Evolutionary conservation across 139 green algal species (phyloP).

Genomic region (Choricystis sp.): DNA sequence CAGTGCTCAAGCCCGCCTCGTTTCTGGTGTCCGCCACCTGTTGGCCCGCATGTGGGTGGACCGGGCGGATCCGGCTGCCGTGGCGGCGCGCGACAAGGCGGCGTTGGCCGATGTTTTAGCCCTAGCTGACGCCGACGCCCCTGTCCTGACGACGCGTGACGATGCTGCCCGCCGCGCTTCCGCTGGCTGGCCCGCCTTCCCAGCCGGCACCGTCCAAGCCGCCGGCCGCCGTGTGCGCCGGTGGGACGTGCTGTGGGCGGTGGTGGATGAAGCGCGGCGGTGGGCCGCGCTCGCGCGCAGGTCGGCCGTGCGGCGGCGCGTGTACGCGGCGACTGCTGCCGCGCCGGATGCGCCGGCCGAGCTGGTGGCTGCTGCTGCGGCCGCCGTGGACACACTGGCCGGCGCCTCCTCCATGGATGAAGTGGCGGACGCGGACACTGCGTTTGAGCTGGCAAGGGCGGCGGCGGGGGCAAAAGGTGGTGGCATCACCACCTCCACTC

Average conservation of each 20-base stretch:
- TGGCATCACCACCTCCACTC: neutral
- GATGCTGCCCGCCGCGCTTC: neutral
- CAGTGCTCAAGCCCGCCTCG: neutral
- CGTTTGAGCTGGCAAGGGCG: slow-evolving; percentile 11
- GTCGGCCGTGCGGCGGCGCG: neutral
- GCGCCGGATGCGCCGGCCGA: slow-evolving; percentile 8
- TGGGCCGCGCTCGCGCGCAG: slow-evolving; percentile 18
- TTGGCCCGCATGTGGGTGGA: neutral
- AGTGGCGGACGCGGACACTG: slow-evolving; percentile 9
- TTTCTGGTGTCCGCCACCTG: neutral
- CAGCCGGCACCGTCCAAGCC: slow-evolving; percentile 18
- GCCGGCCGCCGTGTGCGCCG: slow-evolving; percentile 34
- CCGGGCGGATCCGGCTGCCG: neutral
- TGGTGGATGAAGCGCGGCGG: slow-evolving; percentile 17
- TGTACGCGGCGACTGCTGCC: slow-evolving; percentile 11
- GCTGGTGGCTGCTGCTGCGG: slow-evolving; percentile 9
- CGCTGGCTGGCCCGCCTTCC: neutral
- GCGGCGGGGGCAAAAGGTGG: slow-evolving; percentile 1
- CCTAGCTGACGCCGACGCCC: neutral
- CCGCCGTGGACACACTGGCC: slow-evolving; percentile 2
- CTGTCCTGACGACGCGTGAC: neutral
- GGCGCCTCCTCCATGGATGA: slow-evolving; percentile 20
- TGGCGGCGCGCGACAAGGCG: neutral
- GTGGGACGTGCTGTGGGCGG: slow-evolving; percentile 51
- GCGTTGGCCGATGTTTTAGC: neutral